Conservation (phyloP, 345 rosid genomes). For the Populus pruinosa region DNA sequence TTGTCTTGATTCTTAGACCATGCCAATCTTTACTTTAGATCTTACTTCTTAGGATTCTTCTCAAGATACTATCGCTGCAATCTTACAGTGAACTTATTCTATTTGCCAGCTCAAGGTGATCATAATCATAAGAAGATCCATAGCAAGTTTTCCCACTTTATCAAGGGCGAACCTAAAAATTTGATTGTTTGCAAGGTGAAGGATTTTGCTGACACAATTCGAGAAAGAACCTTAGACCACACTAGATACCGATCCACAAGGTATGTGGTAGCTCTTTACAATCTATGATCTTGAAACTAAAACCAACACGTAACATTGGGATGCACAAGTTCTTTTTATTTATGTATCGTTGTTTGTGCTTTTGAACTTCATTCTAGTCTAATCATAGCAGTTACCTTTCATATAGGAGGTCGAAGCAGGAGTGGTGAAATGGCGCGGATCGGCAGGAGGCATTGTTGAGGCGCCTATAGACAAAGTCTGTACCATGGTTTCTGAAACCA, state of each 20-base stretch:
- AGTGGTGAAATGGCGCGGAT: conserved; percentile 43
- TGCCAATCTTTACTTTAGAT: conserved; percentile 4
- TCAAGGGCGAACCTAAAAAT: not conserved
- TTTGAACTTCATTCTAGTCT: not conserved
- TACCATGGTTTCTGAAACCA: conserved; percentile 43
- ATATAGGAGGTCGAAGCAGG: conserved; percentile 26
- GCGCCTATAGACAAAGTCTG: conserved; percentile 44
- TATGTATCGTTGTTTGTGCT: not conserved
- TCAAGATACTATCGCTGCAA: not conserved
- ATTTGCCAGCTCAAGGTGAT: not conserved
- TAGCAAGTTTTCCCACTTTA: not conserved
- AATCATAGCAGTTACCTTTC: not conserved
- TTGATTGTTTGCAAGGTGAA: not conserved
- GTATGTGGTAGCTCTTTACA: not conserved
- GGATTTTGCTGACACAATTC: not conserved
- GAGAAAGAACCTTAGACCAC: not conserved
- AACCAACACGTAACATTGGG: not conserved
- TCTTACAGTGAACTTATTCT: not conserved
- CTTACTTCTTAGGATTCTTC: conserved; percentile 26
- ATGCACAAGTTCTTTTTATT: not conserved
- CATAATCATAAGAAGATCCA: not conserved
- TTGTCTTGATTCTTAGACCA: not conserved
- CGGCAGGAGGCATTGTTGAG: conserved; percentile 41
- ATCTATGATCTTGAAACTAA: not conserved
- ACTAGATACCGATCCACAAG: conserved; percentile 5